Percentiles rank a stretch among this genome's conserved stretches.
These are phyloP conservation scores for Lanzia echinophila DNA, from an alignment of 2,329 filamentous ascomycete species.

Conservation along the genomic window DNA sequence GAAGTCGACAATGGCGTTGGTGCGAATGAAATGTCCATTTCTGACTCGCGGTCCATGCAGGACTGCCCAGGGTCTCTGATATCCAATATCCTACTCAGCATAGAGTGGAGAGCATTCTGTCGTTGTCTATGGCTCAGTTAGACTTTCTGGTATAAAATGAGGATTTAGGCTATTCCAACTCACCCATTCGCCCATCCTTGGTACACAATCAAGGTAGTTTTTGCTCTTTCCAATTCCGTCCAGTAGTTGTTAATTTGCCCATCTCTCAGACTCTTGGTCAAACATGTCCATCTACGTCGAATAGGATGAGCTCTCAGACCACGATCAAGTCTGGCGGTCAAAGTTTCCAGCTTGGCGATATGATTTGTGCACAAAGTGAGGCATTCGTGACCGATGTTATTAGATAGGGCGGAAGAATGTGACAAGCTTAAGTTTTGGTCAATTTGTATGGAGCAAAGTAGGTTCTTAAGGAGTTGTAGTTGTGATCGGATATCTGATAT, in stretches of 20 bases:
- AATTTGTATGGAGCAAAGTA: neutral
- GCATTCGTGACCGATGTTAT: neutral
- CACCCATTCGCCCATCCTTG: neutral
- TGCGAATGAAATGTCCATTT: neutral
- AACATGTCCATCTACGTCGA: conserved; percentile 4
- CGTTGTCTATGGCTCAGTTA: neutral
- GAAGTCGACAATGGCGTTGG: neutral
- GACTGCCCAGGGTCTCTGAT: neutral
- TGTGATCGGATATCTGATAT: neutral
- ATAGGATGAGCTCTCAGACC: neutral
- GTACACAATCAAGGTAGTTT: conserved; percentile 4
- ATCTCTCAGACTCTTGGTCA: conserved; percentile 4
- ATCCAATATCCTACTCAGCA: neutral
- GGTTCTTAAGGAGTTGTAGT: neutral
- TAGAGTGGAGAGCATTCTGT: neutral
- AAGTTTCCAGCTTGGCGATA: neutral
- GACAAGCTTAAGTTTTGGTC: neutral
- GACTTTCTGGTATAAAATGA: neutral
- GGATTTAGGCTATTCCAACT: neutral
- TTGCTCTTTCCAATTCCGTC: conserved; percentile 2
- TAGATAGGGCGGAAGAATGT: neutral
- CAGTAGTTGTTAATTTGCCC: neutral
- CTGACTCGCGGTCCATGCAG: neutral
- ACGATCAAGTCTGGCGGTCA: neutral
- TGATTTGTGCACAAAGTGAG: neutral